Conservation (phyloP, 306 rosid genomes). For the Cicer pinnatifidum region DNA sequence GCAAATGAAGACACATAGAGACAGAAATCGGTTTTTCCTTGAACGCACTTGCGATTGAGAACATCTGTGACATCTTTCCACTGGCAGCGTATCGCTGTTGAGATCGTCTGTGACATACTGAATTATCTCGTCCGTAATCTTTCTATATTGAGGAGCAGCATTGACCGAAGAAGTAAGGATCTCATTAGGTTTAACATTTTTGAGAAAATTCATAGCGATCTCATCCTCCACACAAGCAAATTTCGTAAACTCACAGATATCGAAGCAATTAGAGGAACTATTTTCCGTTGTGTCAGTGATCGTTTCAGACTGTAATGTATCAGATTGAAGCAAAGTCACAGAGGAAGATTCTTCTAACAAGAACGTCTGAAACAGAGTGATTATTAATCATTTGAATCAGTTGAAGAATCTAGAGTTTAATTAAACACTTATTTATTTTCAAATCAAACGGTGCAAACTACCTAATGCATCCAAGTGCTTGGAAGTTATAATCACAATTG, state of each 20-base stretch:
- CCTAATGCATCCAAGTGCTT: slow-evolving; percentile 16
- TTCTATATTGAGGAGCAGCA: slow-evolving; percentile 54
- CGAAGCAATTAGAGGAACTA: slow-evolving; percentile 20
- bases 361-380: slow-evolving; percentile 42
- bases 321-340: slow-evolving; percentile 28
- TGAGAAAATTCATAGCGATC: slow-evolving; percentile 48
- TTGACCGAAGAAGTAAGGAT: slow-evolving; percentile 48
- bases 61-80: slow-evolving; percentile 45
- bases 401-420: background rate
- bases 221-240: slow-evolving; percentile 51
- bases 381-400: slow-evolving; percentile 30
- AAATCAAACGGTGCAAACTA: background rate
- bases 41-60: slow-evolving; percentile 36
- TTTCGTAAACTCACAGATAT: slow-evolving; percentile 7
- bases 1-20: slow-evolving; percentile 53
- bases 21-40: slow-evolving; percentile 45
- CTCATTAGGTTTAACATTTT: slow-evolving; percentile 47
- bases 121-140: slow-evolving; percentile 59
- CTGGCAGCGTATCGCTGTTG: slow-evolving; percentile 36
- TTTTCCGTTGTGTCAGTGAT: slow-evolving; percentile 1
- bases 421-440: background rate
- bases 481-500: background rate
- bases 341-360: slow-evolving; percentile 42
- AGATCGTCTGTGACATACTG: slow-evolving; percentile 52
- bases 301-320: slow-evolving; percentile 15